Evolutionary conservation across 805 yeast species (phyloP), one percentile per base, ranked within the genome.

Genomic region (Sugiyamaella boreocaroliniensis): DNA sequence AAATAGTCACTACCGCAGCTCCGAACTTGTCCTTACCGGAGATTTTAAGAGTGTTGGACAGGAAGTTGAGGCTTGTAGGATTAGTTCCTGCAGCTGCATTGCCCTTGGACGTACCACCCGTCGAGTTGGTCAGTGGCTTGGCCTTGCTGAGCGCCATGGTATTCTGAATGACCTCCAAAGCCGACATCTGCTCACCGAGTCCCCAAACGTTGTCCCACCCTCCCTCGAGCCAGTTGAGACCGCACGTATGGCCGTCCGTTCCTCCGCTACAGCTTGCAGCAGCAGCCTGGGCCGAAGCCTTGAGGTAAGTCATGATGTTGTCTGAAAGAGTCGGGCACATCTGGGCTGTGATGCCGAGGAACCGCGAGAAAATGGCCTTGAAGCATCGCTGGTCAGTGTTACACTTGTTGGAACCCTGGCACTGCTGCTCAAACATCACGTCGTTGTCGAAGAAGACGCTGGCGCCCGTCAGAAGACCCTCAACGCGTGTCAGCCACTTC

Each of bases 1-100:
- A 68, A 0, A 90, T 95, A 0, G 99, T 92, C 43, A 88, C 68
- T 19, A 90, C 73, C 47, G 95, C 95, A 1, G 97, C 97, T 48
- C 98, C 98, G 1, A 89, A 96, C 61, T 76, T 79, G 64, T 88
- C 96, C 55, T 79, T 81, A 0, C 72, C 67, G 0, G 80, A 72
- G 43, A 89, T 80, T 0, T 66, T 70, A 19, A 61, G 54, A 7
- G 52, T 49, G 47, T 65, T 65, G 8, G 54, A 56, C 4, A 62
- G 53, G 32, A 61, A 56, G 42, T 56, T 48, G 20, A 43, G 16
- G 47, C 52, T 45, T 40, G 53, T 43, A 10, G 57, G 59, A 54
- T 71, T 72, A 40, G 79, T 73, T 54, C 96, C 96, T 11, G 88
- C 93, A 34, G 80, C 76, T 11, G 81, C 78, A 65, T 80, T 76